Evolutionary conservation across 2,329 filamentous ascomycete genomes (phyloP), one percentile per base, ranked within the genome.

Genomic region (Epichloe typhina): DNA sequence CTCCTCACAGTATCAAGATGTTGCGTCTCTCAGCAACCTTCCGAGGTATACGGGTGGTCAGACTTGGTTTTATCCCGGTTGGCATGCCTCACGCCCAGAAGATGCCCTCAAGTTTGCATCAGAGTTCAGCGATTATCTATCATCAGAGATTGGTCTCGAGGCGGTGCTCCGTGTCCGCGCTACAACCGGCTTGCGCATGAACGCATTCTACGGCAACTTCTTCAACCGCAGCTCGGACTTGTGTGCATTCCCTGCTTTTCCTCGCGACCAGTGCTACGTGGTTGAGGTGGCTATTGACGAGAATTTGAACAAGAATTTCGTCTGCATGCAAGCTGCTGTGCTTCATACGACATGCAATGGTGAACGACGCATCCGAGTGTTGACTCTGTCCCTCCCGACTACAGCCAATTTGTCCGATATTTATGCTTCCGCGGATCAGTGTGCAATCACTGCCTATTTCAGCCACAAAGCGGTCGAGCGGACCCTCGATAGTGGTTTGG

Each of bases 211-310:
- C 68, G 93, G 93, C 58, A 98, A 98, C 72, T 98, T 98, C 71
- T 98, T 98, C 77, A 98, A 97, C 73, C 81, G 93, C 59, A 95
- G 88, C 65, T 96, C 90, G 15, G 93, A 98, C 70, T 80, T 98
- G 35, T 97, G 93, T 66, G 93, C 93, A 12, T 98, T 98, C 76
- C 93, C 93, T 2, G 90, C 93, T 0, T 97, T 98, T 74, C 93
- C 93, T 35, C 84, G 93, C 64, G 93, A 98, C 62, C 93, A 98
- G 67, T 89, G 87, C 56, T 97, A 97, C 64, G 93, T 97, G 42
- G 91, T 98, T 19, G 93, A 98, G 68, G 94, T 98, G 50, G 90
- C 93, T 13, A 97, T 98, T 57, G 93, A 98, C 60, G 93, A 98
- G 72, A 93, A 82, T 37, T 75, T 98, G 54, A 87, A 84, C 45